Evolutionary conservation across 345 rosid genomes (phyloP), one percentile per base, ranked within the genome.

Genomic region (Eucalyptus microcorys): DNA sequence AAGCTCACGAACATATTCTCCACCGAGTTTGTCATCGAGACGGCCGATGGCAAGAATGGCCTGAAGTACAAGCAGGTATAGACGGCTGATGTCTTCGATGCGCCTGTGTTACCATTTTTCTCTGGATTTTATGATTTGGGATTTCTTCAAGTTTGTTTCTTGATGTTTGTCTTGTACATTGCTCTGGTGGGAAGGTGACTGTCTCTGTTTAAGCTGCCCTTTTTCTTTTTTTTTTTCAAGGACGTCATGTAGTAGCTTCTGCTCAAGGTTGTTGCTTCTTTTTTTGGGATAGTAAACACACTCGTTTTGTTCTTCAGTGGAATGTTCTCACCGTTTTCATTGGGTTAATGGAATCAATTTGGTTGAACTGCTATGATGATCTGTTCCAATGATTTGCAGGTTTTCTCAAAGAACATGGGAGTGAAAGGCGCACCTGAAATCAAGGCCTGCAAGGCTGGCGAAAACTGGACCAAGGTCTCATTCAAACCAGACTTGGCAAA

Each of bases 1-100:
- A 97, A 98, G 95, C 98, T 98, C 12, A 93, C 99, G 0, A 98
- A 98, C 48, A 97, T 97, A 52, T 98, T 98, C 91, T 97, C 99
- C 0, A 96, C 95, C 1, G 97, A 98, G 92, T 98, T 98, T 89
- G 92, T 91, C 22, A 96, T 98, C 1, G 99, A 98, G 91, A 98
- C 99, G 0, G 99, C 99, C 2, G 98, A 98, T 87, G 99, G 98
- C 3, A 95, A 91, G 91, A 90, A 99, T 6, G 94, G 87, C 91
- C 96, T 94, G 89, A 96, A 95, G 91, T 98, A 98, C 87, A 97
- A 98, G 93, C 99, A 97, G 98, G 99, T 92, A 88, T 37, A 10
- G 1, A 34, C 15, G 43, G 15, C 5, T 49, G 15, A 0, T 49
- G 1, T 49, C 52, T 49, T 49, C 19, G 52, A 15, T 49, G 19